These are phyloP conservation scores for Phyllosticta ampelicida DNA, from an alignment of 2,329 filamentous ascomycete genomes.

Conservation along the genomic window DNA sequence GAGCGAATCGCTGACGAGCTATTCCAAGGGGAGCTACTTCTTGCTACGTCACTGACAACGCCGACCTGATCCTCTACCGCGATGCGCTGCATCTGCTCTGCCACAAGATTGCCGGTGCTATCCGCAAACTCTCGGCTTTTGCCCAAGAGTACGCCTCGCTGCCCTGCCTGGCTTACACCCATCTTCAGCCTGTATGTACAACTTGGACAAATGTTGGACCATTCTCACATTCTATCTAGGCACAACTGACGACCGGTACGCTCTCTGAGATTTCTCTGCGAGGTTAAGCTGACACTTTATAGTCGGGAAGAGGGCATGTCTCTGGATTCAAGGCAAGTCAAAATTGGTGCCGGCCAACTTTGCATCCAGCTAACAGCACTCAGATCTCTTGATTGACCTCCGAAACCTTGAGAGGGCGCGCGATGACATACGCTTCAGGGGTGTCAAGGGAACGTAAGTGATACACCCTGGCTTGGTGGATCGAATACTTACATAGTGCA, in stretches of 20 bases:
- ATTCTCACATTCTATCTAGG: constrained; percentile 12
- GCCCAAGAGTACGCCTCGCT: constrained; percentile 61
- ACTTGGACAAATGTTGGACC: constrained; percentile 17
- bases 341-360: not conserved
- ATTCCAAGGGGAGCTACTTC: constrained; percentile 38
- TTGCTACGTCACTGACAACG: constrained; percentile 61
- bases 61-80: constrained; percentile 66
- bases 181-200: constrained; percentile 46
- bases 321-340: constrained; percentile 54
- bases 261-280: not conserved
- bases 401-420: constrained; percentile 60
- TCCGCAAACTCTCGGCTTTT: constrained; percentile 63
- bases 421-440: constrained; percentile 62
- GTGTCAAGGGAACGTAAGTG: constrained; percentile 36
- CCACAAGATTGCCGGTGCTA: constrained; percentile 67
- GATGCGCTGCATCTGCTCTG: constrained; percentile 67
- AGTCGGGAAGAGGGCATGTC: constrained; percentile 56
- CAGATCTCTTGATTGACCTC: constrained; percentile 60
- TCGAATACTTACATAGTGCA: not conserved
- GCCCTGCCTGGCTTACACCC: constrained; percentile 67
- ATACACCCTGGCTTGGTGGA: not conserved
- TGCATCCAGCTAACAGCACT: not conserved
- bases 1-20: not conserved
- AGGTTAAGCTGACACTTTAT: not conserved
- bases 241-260: constrained; percentile 45